Evolutionary conservation across 345 rosid genomes (phyloP), one percentile per base, ranked within the genome.

Genomic region (Turnera subulata): DNA sequence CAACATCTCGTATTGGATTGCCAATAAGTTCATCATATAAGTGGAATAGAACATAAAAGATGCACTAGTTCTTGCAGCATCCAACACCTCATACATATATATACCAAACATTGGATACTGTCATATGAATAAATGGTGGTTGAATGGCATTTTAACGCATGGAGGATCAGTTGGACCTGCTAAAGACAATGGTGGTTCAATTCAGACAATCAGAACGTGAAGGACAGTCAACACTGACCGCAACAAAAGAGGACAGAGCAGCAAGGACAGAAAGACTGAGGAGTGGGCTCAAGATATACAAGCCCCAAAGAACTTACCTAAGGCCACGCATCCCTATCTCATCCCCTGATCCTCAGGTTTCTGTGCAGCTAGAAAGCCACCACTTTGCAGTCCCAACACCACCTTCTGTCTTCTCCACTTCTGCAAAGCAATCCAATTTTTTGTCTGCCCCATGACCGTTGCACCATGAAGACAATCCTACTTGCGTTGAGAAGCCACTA

Each of bases 281-380:
- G 74, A 82, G 83, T 56, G 94, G 90, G 46, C 87, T 93, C 81
- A 80, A 79, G 63, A 70, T 89, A 62, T 93, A 94, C 82, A 87
- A 70, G 67, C 97, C 97, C 14, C 78, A 73, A 45, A 89, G 84
- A 56, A 80, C 72, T 55, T 87, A 83, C 73, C 69, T 86, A 59
- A 86, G 91, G 96, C 96, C 97, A 26, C 73, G 70, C 74, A 72
- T 64, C 72, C 54, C 65, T 9, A 6, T 64, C 15, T 51, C 59
- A 2, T 62, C 76, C 52, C 66, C 74, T n/a, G n/a, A n/a, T n/a
- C n/a, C n/a, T 21, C 78, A 68, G 21, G 66, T 37, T 43, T 57
- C 53, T 35, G 68, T 65, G 45, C 79, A 69, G 14, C 47, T 55
- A 2, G 75, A 78, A 19, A n/a, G n/a, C n/a, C 76, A 71, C 50